These are phyloP conservation scores for Trichophyton benhamiae DNA, from an alignment of 2,329 filamentous ascomycete genomes.

Conservation along the genomic window DNA sequence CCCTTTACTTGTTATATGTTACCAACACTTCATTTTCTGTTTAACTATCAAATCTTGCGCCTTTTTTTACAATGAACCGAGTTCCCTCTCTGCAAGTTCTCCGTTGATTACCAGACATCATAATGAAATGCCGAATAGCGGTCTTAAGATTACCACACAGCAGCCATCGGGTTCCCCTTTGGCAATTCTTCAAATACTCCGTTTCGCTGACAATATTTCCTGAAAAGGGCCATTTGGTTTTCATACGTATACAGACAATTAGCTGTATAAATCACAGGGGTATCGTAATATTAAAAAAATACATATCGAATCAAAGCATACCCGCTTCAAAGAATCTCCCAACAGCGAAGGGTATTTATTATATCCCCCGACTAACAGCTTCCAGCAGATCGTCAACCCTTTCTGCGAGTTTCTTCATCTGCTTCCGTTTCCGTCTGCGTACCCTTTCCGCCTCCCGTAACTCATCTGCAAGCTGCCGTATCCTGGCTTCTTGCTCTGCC, in stretches of 20 bases:
- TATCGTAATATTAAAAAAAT: neutral
- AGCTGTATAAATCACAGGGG: neutral
- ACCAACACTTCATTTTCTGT: neutral
- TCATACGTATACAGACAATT: neutral
- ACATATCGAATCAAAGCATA: neutral
- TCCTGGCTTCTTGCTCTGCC: constrained; percentile 33
- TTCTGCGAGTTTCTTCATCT: constrained; percentile 31
- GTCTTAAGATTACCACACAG: neutral
- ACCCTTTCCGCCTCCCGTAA: constrained; percentile 34
- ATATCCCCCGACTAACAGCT: constrained; percentile 25
- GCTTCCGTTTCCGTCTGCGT: constrained; percentile 29
- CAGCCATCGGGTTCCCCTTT: neutral
- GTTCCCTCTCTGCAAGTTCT: neutral
- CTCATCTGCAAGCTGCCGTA: constrained; percentile 33
- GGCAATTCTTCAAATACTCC: too few species aligned
- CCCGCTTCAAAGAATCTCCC: neutral
- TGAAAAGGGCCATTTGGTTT: neutral
- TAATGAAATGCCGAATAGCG: neutral
- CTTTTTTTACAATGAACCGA: neutral
- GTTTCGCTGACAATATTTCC: neutral
- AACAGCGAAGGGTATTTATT: neutral
- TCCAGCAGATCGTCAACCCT: constrained; percentile 33
- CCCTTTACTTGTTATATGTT: neutral
- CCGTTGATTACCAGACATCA: neutral
- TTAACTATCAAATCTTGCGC: neutral